Conservation (phyloP, 2,329 filamentous ascomycete genomes). For the Colletotrichum sublineola region DNA sequence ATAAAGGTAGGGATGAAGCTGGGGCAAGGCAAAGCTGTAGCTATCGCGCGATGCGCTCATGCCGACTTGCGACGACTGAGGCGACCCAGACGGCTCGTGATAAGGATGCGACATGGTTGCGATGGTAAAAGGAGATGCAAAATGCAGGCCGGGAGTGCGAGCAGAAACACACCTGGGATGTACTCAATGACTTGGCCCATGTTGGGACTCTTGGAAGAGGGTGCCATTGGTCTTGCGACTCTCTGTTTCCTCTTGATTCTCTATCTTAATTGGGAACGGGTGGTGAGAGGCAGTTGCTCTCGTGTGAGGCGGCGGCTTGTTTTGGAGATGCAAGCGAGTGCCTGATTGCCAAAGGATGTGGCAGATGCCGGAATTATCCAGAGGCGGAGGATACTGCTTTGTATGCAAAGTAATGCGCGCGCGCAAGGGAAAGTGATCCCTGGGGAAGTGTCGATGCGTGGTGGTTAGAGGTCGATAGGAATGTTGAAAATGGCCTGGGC, state of each 20-base stretch:
- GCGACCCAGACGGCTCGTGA: conserved; percentile 38
- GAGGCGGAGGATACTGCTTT: conserved; percentile 38
- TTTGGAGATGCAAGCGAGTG: conserved; percentile 21
- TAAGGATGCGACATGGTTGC: conserved; percentile 51
- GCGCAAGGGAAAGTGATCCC: conserved; percentile 7
- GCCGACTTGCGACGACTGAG: conserved; percentile 17
- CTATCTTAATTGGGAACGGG: neutral
- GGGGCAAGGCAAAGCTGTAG: conserved; percentile 7
- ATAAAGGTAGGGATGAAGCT: conserved; percentile 40
- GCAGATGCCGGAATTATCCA: conserved; percentile 35
- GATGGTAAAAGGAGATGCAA: conserved; percentile 1
- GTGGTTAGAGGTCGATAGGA: conserved; percentile 25
- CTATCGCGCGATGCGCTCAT: conserved; percentile 12
- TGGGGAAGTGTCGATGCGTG: conserved; percentile 17
- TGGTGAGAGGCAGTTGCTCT: conserved; percentile 22
- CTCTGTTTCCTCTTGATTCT: conserved; percentile 19
- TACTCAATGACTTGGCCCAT: conserved; percentile 95
- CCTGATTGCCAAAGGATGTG: conserved; percentile 29
- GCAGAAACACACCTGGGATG: conserved; percentile 80
- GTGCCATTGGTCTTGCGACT: conserved; percentile 58
- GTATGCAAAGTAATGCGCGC: conserved; percentile 41
- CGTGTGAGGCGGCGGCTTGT: conserved; percentile 4
- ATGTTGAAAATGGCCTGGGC: conserved; percentile 38
- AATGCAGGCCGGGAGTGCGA: conserved; percentile 20
- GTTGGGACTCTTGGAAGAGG: conserved; percentile 67